Conservation (phyloP, 768 basidiomycete species). For the Trametes villosa region DNA sequence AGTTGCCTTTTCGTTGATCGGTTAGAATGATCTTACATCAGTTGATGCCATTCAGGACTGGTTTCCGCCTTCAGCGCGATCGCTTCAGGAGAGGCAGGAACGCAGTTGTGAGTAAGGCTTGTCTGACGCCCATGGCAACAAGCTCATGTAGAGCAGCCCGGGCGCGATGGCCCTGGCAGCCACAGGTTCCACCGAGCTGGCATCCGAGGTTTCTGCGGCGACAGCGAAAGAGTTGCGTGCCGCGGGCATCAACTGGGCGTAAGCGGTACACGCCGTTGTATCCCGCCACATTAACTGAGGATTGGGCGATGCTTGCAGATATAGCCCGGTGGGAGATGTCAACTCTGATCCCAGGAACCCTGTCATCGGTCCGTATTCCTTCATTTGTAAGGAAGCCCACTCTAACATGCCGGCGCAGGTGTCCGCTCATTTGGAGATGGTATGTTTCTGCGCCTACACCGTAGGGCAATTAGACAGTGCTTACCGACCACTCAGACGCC, state of each 20-base stretch:
- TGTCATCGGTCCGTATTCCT: constrained; percentile 58
- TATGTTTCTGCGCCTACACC: constrained; percentile 32
- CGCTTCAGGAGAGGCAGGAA: constrained; percentile 58
- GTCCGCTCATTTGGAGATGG: constrained; percentile 75
- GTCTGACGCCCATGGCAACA: not conserved
- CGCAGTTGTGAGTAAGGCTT: constrained; percentile 60
- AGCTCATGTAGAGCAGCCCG: constrained; percentile 46
- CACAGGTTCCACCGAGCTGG: constrained; percentile 47
- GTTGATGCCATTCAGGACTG: constrained; percentile 47
- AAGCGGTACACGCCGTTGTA: constrained; percentile 22
- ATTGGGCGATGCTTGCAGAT: constrained; percentile 13
- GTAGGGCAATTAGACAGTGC: not conserved
- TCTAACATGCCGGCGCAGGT: constrained; percentile 39
- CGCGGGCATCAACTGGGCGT: constrained; percentile 73
- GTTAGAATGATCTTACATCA: not conserved
- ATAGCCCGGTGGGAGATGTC: constrained; percentile 71
- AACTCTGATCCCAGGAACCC: constrained; percentile 73
- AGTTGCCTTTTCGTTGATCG: constrained; percentile 2
- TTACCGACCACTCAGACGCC: constrained; percentile 47
- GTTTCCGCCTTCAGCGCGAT: constrained; percentile 65
- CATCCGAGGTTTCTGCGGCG: constrained; percentile 52
- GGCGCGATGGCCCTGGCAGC: constrained; percentile 77
- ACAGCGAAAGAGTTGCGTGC: constrained; percentile 60
- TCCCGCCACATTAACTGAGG: not conserved
- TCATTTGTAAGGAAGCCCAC: not conserved